Conservation (phyloP, 1,284 basidiomycete genomes). For the Irpex lacteus region DNA sequence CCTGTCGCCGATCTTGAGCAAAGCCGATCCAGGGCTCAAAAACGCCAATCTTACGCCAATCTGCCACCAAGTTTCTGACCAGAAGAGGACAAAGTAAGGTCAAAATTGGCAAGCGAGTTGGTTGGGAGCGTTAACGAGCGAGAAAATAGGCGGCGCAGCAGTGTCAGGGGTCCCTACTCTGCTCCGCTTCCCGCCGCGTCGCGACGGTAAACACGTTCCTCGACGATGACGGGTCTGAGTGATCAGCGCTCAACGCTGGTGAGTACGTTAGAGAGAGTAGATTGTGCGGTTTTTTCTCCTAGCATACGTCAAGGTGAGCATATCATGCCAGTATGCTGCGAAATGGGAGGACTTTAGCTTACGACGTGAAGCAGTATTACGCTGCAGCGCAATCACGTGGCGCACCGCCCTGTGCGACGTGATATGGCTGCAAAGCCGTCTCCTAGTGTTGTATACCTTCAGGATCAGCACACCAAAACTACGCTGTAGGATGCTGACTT, state of each 20-base stretch:
- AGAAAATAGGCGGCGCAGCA: not conserved
- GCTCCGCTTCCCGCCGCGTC: not conserved
- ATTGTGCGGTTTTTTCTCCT: not conserved
- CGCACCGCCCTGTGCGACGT: too few relatives aligned
- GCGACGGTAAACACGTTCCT: not conserved
- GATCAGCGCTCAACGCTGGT: not conserved
- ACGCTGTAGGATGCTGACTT: too few relatives aligned
- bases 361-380: too few relatives aligned
- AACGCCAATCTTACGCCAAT: not conserved
- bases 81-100: not conserved
- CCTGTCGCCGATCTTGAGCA: not conserved
- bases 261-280: not conserved
- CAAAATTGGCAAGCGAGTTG: not conserved
- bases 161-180: not conserved
- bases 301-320: too few relatives aligned
- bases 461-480: too few relatives aligned
- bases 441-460: too few relatives aligned
- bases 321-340: too few relatives aligned
- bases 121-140: not conserved
- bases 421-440: too few relatives aligned
- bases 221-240: not conserved
- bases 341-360: too few relatives aligned
- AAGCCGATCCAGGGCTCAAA: not conserved
- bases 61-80: not conserved
- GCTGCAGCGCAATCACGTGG: too few relatives aligned